phyloP scores from a whole-genome alignment of 2,329 filamentous ascomycete species.

The Ophiostoma sp. region DNA sequence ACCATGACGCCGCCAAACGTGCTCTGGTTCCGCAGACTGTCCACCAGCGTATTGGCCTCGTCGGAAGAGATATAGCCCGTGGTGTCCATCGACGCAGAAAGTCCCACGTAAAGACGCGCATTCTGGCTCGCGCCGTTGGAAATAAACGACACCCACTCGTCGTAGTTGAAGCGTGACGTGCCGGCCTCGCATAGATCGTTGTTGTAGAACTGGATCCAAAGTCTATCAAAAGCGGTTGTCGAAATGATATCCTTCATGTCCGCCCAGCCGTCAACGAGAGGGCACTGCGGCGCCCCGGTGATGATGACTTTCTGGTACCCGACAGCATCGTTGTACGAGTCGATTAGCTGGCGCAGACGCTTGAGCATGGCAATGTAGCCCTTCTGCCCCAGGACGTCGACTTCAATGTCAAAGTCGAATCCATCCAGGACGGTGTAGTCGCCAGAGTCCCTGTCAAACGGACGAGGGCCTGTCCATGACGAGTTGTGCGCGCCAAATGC shows the following conservation, averaged over 20 bases:
- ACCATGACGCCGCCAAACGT: slow-evolving; percentile 19
- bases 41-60: slow-evolving; percentile 9
- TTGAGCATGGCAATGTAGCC: slow-evolving; percentile 18
- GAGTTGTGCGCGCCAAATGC: slow-evolving; percentile 12
- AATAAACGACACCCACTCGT: slow-evolving; percentile 13
- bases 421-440: slow-evolving; percentile 16
- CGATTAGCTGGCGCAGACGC: slow-evolving; percentile 10
- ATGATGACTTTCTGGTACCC: slow-evolving; percentile 6
- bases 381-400: neutral
- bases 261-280: slow-evolving; percentile 11
- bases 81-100: neutral
- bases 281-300: slow-evolving; percentile 17
- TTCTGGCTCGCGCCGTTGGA: slow-evolving; percentile 3
- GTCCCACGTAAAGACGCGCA: slow-evolving; percentile 16
- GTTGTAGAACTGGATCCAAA: slow-evolving; percentile 19
- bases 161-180: slow-evolving; percentile 15
- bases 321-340: slow-evolving; percentile 1
- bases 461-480: slow-evolving; percentile 15
- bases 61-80: neutral
- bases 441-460: slow-evolving; percentile 4
- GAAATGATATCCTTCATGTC: slow-evolving; percentile 15
- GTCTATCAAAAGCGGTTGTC: slow-evolving; percentile 12
- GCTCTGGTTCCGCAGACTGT: slow-evolving; percentile 5
- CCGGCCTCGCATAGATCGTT: slow-evolving; percentile 16
- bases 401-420: slow-evolving; percentile 21